Evolutionary conservation across 768 basidiomycete genomes (phyloP).

Genomic region (Termitomyces heimii): DNA sequence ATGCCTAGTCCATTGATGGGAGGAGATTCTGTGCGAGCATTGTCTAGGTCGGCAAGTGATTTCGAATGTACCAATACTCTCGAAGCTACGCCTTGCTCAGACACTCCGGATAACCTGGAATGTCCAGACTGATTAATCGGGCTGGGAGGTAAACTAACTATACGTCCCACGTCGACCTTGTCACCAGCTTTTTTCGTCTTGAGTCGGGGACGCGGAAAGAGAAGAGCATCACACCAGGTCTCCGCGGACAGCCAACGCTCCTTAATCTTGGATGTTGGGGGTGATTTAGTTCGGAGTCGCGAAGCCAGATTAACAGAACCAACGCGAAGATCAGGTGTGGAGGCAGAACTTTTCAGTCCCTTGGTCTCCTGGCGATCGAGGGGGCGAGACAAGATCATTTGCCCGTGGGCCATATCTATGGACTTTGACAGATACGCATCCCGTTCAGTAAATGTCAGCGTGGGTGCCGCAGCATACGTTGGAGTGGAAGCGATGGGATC

Average conservation of each 20-base stretch:
- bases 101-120: not conserved
- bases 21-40: not conserved
- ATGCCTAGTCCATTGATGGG: not conserved
- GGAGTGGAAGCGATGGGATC: not conserved
- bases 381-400: not conserved
- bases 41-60: conserved; percentile 32
- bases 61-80: conserved; percentile 45
- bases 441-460: conserved; percentile 22
- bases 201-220: conserved; percentile 73
- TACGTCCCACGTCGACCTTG: conserved; percentile 19
- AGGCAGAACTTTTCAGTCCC: conserved; percentile 49
- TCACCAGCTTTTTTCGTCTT: conserved; percentile 35
- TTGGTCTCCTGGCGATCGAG: conserved; percentile 7
- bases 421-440: conserved; percentile 9
- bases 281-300: conserved; percentile 1
- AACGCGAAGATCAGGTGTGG: conserved; percentile 57
- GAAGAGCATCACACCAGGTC: conserved; percentile 76
- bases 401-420: not conserved
- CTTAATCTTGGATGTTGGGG: conserved; percentile 31
- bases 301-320: not conserved
- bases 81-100: conserved; percentile 30
- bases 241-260: conserved; percentile 71
- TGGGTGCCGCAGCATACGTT: conserved; percentile 17
- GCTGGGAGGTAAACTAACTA: conserved; percentile 45
- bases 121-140: conserved; percentile 25